phyloP scores from a whole-genome alignment of 805 yeast genomes.

The baker's yeast (Saccharomyces cerevisiae) region DNA sequence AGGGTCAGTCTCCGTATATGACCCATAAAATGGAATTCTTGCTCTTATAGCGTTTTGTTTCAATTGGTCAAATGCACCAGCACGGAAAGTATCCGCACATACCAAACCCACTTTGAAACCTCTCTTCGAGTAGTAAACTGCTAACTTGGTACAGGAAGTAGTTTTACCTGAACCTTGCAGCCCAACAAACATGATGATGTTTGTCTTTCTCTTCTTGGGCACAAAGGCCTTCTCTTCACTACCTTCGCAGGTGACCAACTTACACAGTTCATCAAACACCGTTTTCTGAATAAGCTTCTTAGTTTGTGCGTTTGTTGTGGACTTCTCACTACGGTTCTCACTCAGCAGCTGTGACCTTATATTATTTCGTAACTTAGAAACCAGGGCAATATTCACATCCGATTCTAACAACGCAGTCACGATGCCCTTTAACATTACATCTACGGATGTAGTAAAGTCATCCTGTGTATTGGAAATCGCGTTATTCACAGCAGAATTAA shows the following conservation, averaged over 20 bases:
- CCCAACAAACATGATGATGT: slow-evolving; percentile 95
- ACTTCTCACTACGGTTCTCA: slow-evolving; percentile 18
- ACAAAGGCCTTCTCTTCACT: slow-evolving; percentile 45
- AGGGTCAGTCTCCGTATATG: slow-evolving; percentile 92
- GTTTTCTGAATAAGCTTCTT: slow-evolving; percentile 81
- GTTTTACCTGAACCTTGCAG: slow-evolving; percentile 98
- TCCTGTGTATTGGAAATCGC: slow-evolving; percentile 51
- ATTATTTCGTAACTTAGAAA: slow-evolving; percentile 64
- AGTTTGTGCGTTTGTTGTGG: slow-evolving; percentile 42
- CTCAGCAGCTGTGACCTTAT: slow-evolving; percentile 51
- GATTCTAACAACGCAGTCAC: slow-evolving; percentile 85
- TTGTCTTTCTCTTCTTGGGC: slow-evolving; percentile 74
- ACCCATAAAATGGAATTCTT: slow-evolving; percentile 87
- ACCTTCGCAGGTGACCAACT: slow-evolving; percentile 62
- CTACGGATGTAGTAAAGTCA: slow-evolving; percentile 51
- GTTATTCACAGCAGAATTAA: slow-evolving; percentile 63
- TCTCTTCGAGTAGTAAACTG: slow-evolving; percentile 86
- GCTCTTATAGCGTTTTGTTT: slow-evolving; percentile 97
- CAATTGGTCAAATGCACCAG: slow-evolving; percentile 98
- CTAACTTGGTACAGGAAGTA: slow-evolving; percentile 92
- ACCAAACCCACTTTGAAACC: slow-evolving; percentile 94
- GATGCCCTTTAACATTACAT: slow-evolving; percentile 72
- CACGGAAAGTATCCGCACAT: slow-evolving; percentile 98
- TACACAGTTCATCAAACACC: slow-evolving; percentile 86
- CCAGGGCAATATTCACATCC: slow-evolving; percentile 88